Evolutionary conservation across 345 rosid species (phyloP).

Genomic region (Syzygium oleosum): DNA sequence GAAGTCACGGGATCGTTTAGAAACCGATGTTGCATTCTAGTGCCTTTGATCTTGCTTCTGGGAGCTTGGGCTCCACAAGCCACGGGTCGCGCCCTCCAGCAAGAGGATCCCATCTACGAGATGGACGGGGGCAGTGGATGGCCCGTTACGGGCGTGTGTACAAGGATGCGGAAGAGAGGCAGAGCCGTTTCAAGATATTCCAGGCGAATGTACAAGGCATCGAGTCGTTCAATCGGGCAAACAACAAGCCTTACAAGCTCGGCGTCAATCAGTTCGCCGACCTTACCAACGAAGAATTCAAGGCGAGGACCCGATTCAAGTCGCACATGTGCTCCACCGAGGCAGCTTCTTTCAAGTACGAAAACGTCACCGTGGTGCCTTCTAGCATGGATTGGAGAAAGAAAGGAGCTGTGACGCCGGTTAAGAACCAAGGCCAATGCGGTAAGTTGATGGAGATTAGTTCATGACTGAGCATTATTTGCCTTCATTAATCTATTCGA

Average conservation of each 20-base stretch:
- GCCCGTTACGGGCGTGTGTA: conserved; percentile 10
- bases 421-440: conserved; percentile 36
- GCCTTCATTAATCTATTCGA: neutral
- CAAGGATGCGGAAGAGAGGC: conserved; percentile 6
- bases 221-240: conserved; percentile 13
- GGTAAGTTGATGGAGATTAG: conserved; percentile 10
- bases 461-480: neutral
- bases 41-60: neutral
- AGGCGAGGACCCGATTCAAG: conserved; percentile 23
- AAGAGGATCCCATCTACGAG: conserved; percentile 1
- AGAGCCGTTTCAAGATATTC: conserved; percentile 13
- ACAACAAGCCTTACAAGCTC: conserved; percentile 26
- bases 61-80: conserved; percentile 3
- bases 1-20: neutral
- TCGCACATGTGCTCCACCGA: neutral
- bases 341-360: conserved; percentile 13
- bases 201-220: conserved; percentile 13
- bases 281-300: conserved; percentile 32
- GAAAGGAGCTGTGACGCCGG: conserved; percentile 34
- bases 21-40: neutral
- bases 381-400: conserved; percentile 34
- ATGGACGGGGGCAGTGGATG: conserved; percentile 31
- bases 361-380: conserved; percentile 24
- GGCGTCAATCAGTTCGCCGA: conserved; percentile 33
- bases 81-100: conserved; percentile 5